These are phyloP conservation scores for Alternaria gansuensis DNA, from an alignment of 2,329 filamentous ascomycete species.

Conservation along the genomic window DNA sequence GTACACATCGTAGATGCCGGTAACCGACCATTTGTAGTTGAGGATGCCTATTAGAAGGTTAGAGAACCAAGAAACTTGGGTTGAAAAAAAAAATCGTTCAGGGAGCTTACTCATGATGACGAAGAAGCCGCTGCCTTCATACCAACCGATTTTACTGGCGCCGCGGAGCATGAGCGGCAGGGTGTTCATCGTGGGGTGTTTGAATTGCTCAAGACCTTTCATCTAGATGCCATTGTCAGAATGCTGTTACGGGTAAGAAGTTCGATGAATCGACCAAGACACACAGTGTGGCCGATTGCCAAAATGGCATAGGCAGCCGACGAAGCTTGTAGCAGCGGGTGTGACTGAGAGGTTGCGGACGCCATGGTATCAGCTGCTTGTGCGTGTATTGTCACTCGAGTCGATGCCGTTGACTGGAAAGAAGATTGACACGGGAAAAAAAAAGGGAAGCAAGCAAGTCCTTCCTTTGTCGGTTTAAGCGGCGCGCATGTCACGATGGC, in stretches of 20 bases:
- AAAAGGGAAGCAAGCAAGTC: neutral
- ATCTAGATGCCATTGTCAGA: conserved; percentile 20
- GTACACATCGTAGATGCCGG: conserved; percentile 42
- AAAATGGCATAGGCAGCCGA: conserved; percentile 44
- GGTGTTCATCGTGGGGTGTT: conserved; percentile 43
- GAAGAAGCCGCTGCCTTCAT: conserved; percentile 51
- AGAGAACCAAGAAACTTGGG: neutral
- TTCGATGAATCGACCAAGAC: neutral
- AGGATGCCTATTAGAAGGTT: conserved; percentile 33
- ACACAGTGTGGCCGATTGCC: conserved; percentile 47
- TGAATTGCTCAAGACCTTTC: conserved; percentile 50
- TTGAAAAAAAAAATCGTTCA: neutral
- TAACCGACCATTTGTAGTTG: conserved; percentile 50
- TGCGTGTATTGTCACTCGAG: neutral
- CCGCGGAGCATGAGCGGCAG: conserved; percentile 41
- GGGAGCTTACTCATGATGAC: conserved; percentile 41
- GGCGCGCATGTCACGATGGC: too few species aligned
- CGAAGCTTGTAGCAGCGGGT: conserved; percentile 44
- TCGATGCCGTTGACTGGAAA: neutral
- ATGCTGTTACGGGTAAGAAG: neutral
- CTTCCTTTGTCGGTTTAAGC: neutral
- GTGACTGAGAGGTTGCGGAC: conserved; percentile 27
- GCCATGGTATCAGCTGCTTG: conserved; percentile 23
- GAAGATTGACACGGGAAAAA: too few species aligned
- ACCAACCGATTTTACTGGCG: conserved; percentile 49